Percentiles rank a stretch among this genome's conserved stretches.
These are phyloP conservation scores for Yamadazyma sp. DNA, from an alignment of 1,139 yeast genomes.

Conservation along the genomic window DNA sequence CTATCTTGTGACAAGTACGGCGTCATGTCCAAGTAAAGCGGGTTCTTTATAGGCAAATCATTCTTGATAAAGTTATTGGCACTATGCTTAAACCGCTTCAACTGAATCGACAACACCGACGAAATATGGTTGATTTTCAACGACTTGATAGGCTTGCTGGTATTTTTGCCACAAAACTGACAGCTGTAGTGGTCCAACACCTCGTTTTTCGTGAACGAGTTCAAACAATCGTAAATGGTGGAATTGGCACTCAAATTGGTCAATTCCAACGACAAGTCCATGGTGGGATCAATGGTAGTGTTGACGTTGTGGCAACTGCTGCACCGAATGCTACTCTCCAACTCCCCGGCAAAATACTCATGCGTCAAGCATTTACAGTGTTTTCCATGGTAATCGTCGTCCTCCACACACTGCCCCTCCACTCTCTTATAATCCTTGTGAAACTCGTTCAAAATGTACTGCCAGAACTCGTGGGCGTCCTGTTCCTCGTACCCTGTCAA, in stretches of 20 bases:
- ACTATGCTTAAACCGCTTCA: constrained; percentile 84
- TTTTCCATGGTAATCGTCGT: constrained; percentile 12
- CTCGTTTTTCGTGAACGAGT: constrained; percentile 75
- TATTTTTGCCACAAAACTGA: constrained; percentile 53
- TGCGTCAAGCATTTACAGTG: constrained; percentile 79
- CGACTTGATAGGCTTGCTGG: constrained; percentile 67
- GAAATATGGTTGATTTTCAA: constrained; percentile 69
- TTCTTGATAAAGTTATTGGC: constrained; percentile 64
- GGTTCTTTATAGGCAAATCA: constrained; percentile 72
- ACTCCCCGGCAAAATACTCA: constrained; percentile 91
- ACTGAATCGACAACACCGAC: constrained; percentile 76
- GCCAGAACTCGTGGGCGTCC: constrained; percentile 98
- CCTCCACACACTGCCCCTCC: constrained; percentile 2
- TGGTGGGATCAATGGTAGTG: constrained; percentile 79
- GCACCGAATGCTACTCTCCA: constrained; percentile 87
- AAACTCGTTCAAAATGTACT: constrained; percentile 79
- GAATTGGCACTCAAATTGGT: constrained; percentile 24
- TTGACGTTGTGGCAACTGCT: constrained; percentile 64
- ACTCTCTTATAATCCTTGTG: constrained; percentile 51
- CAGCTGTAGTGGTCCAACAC: constrained; percentile 76
- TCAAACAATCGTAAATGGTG: constrained; percentile 62
- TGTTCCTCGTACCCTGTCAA: constrained; percentile 95
- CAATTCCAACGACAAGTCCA: constrained; percentile 84
- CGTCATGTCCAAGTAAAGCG: constrained; percentile 67
- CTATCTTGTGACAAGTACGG: constrained; percentile 49